phyloP scores from a whole-genome alignment of 179 eudicot species.

The Silene coronaria region DNA sequence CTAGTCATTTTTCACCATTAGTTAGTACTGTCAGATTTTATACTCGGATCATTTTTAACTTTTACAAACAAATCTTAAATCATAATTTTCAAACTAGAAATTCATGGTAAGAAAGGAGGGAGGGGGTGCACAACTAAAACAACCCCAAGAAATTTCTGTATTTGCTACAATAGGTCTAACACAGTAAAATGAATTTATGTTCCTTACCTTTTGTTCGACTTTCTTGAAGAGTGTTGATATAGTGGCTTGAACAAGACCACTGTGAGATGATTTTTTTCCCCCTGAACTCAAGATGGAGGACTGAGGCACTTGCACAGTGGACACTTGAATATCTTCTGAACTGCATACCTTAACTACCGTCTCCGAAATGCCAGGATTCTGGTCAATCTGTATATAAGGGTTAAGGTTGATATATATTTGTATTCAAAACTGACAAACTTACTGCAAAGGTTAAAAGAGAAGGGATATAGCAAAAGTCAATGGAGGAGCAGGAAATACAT shows the following conservation, averaged over 20 bases:
- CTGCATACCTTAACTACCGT: conserved; percentile 19
- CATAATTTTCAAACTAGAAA: not conserved
- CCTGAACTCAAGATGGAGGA: conserved; percentile 25
- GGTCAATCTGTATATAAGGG: conserved; percentile 22
- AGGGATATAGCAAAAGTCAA: not conserved
- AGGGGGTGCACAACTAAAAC: not conserved
- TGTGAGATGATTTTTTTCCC: conserved; percentile 29
- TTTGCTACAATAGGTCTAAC: not conserved
- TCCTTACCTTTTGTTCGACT: conserved; percentile 59
- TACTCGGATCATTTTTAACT: no score
- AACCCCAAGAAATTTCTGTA: conserved; percentile 8
- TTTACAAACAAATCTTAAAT: no score
- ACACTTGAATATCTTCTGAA: conserved; percentile 23
- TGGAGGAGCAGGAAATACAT: not conserved
- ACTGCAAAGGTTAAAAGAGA: not conserved
- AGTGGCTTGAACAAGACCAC: conserved; percentile 67
- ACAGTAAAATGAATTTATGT: conserved; percentile 8
- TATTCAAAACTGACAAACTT: not conserved
- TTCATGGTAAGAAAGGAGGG: not conserved
- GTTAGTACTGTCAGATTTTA: no score
- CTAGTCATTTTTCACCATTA: no score
- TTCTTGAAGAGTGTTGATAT: conserved; percentile 77
- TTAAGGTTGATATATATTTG: conserved; percentile 19
- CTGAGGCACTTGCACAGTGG: conserved; percentile 25
- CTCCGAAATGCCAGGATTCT: conserved; percentile 33